Evolutionary conservation across 2,329 filamentous ascomycete species (phyloP).

Genomic region (Aaosphaeria arxii): DNA sequence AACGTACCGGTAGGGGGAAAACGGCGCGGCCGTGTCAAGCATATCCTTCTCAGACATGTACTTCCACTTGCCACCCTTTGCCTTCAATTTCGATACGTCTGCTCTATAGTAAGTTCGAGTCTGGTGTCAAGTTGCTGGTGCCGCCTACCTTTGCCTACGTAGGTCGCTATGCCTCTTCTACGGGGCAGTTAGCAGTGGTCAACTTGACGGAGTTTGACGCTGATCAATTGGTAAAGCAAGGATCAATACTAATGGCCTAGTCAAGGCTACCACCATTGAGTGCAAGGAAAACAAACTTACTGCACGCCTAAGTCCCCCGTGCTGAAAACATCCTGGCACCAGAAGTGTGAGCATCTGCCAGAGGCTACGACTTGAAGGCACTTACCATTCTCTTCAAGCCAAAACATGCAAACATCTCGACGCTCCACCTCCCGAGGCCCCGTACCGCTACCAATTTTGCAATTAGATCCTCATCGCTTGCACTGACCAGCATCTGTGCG

Average conservation of each 20-base stretch:
- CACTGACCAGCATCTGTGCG: constrained; percentile 70
- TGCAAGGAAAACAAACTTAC: constrained; percentile 39
- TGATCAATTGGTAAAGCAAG: neutral
- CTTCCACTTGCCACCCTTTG: constrained; percentile 72
- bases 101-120: constrained; percentile 62
- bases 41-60: constrained; percentile 96
- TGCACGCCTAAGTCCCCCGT: constrained; percentile 92
- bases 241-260: neutral
- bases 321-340: constrained; percentile 71
- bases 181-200: neutral
- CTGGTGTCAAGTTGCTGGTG: neutral
- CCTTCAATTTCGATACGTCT: constrained; percentile 81
- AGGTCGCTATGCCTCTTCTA: constrained; percentile 78
- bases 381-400: constrained; percentile 73
- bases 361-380: too few species aligned
- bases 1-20: constrained; percentile 72
- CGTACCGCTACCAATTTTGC: constrained; percentile 79
- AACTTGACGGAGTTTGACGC: neutral
- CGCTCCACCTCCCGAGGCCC: constrained; percentile 84
- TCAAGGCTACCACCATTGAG: too few species aligned
- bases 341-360: too few species aligned
- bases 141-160: constrained; percentile 61
- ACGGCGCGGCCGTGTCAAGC: constrained; percentile 74
- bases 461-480: constrained; percentile 82
- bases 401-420: constrained; percentile 96